Evolutionary conservation across 2,329 filamentous ascomycete genomes (phyloP).

Genomic region (Magnaporthiopsis poae): DNA sequence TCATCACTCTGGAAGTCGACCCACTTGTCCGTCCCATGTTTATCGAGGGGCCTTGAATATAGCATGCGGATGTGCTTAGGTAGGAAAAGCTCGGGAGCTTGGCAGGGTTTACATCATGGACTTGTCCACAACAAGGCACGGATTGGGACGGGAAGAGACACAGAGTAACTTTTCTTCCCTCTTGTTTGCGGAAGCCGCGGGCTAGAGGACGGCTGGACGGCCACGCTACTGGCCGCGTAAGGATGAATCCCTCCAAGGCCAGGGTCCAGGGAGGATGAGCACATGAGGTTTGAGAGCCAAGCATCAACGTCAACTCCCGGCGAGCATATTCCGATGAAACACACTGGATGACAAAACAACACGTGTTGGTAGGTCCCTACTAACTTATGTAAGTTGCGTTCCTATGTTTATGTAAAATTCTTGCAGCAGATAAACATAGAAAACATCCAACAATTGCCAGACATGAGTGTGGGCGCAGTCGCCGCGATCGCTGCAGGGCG

Average conservation of each 20-base stretch:
- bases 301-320: not conserved
- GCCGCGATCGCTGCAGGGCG: not conserved
- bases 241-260: not conserved
- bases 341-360: not conserved
- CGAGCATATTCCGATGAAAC: not conserved
- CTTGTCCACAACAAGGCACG: not conserved
- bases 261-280: not conserved
- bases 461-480: not conserved
- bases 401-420: no score
- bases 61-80: no score
- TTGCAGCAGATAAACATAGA: no score
- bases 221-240: not conserved
- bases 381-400: no score
- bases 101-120: not conserved
- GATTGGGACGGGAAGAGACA: not conserved
- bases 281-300: not conserved
- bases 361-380: no score
- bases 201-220: not conserved
- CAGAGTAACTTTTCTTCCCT: no score
- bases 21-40: no score
- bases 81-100: not conserved
- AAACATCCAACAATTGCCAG: not conserved
- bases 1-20: not conserved
- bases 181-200: not conserved
- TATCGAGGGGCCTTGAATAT: no score